phyloP scores from a whole-genome alignment of 129 eudicot genomes.

The Flaveria sonorensis region DNA sequence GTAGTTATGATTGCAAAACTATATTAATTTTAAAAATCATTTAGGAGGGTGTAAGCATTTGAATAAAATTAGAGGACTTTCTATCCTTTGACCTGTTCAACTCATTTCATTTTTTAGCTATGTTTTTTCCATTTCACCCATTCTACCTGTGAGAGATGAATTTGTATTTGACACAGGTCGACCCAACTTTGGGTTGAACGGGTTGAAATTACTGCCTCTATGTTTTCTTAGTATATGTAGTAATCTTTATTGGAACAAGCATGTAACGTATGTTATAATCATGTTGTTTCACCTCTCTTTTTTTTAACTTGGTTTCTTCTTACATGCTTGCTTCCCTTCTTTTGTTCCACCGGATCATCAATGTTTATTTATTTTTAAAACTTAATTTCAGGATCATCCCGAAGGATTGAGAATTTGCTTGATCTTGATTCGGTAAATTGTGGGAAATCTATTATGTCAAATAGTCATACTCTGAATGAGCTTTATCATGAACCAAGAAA shows the following conservation, averaged over 20 bases:
- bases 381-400: conserved; percentile 60
- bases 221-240: too few species aligned
- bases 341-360: conserved; percentile 4
- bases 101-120: background rate
- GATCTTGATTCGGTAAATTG: conserved; percentile 53
- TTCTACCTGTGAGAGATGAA: background rate
- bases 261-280: background rate
- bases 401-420: conserved; percentile 49
- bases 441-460: conserved; percentile 28
- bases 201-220: background rate
- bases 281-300: background rate
- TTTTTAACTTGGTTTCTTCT: background rate
- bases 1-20: background rate
- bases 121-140: background rate
- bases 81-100: background rate
- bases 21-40: background rate
- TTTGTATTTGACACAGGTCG: background rate
- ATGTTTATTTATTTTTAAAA: conserved; percentile 1
- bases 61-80: background rate
- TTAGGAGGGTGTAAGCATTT: conserved; percentile 13
- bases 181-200: background rate
- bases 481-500: conserved; percentile 31
- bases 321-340: background rate
- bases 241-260: too few species aligned
- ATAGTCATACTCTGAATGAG: conserved; percentile 21